Percentiles rank a stretch among this genome's conserved stretches.
Conservation (phyloP, 1,284 basidiomycete species). For the Xerocomus minutiporus region DNA sequence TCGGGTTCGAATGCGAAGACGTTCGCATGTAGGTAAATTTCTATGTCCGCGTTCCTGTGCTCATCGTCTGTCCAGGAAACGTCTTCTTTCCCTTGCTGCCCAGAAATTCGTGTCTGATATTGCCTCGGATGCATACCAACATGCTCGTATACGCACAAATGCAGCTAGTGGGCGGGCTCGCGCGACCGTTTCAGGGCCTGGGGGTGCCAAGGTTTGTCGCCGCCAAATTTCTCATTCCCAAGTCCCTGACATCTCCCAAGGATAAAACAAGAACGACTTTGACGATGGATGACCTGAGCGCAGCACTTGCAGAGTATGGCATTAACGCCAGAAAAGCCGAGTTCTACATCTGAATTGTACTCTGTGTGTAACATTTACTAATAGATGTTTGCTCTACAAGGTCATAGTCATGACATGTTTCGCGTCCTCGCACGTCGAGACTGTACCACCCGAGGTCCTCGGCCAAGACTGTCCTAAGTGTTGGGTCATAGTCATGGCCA, state of each 20-base stretch:
- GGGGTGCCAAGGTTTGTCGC: conserved; percentile 56
- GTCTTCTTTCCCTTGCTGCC: conserved; percentile 90
- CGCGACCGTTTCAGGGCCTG: conserved; percentile 48
- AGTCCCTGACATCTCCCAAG: conserved; percentile 34
- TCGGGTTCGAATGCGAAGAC: conserved; percentile 96
- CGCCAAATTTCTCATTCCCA: not conserved
- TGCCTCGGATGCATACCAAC: conserved; percentile 94
- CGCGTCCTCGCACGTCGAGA: not conserved
- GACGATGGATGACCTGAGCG: conserved; percentile 95
- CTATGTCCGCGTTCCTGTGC: not conserved
- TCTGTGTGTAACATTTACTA: not conserved
- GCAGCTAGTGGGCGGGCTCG: conserved; percentile 66
- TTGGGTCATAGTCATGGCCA: not conserved
- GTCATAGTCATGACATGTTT: not conserved
- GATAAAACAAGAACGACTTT: conserved; percentile 95
- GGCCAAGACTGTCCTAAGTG: not conserved
- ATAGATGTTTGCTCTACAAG: not conserved
- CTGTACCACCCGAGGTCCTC: not conserved
- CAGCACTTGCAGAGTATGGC: conserved; percentile 92
- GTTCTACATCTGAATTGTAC: conserved; percentile 61
- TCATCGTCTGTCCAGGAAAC: conserved; percentile 57
- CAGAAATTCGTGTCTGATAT: conserved; percentile 99
- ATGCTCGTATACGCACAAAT: conserved; percentile 90
- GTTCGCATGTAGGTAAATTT: conserved; percentile 67
- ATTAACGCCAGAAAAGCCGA: conserved; percentile 92